Evolutionary conservation across 2,329 filamentous ascomycete genomes (phyloP), one percentile per base, ranked within the genome.

Genomic region (Fusarium mexicanum): DNA sequence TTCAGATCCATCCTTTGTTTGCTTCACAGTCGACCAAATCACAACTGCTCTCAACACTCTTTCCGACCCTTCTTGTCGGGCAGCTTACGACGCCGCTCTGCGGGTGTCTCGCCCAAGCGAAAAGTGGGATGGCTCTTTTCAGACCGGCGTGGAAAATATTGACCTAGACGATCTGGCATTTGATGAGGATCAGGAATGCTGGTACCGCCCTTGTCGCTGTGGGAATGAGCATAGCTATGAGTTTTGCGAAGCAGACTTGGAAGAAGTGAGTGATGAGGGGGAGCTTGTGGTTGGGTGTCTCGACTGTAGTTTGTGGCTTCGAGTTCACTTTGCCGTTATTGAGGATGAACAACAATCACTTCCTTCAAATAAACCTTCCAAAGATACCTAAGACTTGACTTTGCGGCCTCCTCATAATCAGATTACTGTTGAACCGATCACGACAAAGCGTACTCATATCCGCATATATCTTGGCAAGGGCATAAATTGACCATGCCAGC

Each of bases 261-360:
- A 90, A 72, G 89, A 88, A 77, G 88, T 86, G 44, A 86, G 85
- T 51, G 87, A 89, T 58, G 84, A 88, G 71, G 88, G 90, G 14
- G 89, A 91, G 78, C 80, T 92, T 53, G 85, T 91, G 79, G 90
- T 93, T 46, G 91, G 89, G 17, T 93, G 91, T 77, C 84, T 85
- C 64, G 91, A 92, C 76, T 93, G 91, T 74, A 92, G 91, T 78
- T 83, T 93, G 51, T 92, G 90, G 90, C 80, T 92, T 59, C 87
- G 87, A 64, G 89, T 93, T 43, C 86, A 90, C 58, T 93, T 92
- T 83, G 89, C 88, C 14, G 85, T 91, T 20, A 81, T 90, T 33
- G 81, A 80, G 16, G 80, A 77, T 12, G 67, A 73, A 16, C 73
- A 74, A 38, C 64, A 75, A 26, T 46, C 24, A 20, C 57, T 61